Conservation (phyloP, 257 asterid species). For the Solanum infundibuliforme region DNA sequence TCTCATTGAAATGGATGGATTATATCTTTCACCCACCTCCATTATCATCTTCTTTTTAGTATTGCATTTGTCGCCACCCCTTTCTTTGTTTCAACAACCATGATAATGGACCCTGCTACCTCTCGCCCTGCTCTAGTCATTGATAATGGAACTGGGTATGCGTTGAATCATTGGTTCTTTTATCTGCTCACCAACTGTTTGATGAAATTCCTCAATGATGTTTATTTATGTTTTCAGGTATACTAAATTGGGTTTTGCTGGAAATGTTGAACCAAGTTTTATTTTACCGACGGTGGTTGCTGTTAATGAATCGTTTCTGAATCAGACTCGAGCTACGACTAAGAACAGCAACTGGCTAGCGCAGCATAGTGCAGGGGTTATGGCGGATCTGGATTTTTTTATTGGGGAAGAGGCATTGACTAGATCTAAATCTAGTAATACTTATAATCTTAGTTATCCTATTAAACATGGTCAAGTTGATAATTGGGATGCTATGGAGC, state of each 20-base stretch:
- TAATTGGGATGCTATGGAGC: conserved; percentile 95
- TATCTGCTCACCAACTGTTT: conserved; percentile 9
- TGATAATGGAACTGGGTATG: conserved; percentile 94
- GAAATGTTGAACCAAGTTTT: conserved; percentile 93
- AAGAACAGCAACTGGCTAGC: conserved; percentile 70
- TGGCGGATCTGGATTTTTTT: conserved; percentile 92
- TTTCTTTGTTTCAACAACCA: conserved; percentile 27
- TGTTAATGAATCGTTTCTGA: conserved; percentile 67
- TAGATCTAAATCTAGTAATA: conserved; percentile 60
- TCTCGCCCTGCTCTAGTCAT: conserved; percentile 89
- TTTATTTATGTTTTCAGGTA: conserved; percentile 33
- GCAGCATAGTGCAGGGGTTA: conserved; percentile 86
- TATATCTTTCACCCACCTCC: conserved; percentile 5
- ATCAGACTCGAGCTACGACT: conserved; percentile 50
- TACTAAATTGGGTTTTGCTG: conserved; percentile 97
- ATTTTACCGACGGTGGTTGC: conserved; percentile 76
- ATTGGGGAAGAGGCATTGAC: conserved; percentile 81
- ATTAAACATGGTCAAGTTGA: conserved; percentile 85
- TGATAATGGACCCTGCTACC: conserved; percentile 80
- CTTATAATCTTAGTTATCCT: conserved; percentile 64
- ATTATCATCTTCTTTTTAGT: background rate
- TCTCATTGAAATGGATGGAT: conserved; percentile 18
- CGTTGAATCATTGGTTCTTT: background rate
- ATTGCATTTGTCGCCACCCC: conserved; percentile 14
- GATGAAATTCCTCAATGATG: conserved; percentile 15